Evolutionary conservation across 1,284 basidiomycete species (phyloP), one percentile per base, ranked within the genome.

Genomic region (Pyrrhoderma noxium): DNA sequence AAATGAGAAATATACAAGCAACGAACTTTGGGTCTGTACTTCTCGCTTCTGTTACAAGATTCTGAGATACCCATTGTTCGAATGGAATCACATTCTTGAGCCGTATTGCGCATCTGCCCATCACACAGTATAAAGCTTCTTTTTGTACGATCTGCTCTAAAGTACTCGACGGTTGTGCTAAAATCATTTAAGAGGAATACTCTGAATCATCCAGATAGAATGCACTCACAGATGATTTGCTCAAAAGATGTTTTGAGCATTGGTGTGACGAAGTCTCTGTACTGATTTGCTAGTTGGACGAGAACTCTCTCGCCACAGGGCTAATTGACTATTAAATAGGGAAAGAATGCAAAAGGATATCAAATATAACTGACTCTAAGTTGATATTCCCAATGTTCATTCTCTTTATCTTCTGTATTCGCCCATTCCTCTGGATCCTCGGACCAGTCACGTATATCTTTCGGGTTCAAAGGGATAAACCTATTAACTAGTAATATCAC

Each of bases 381-480:
- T 60, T 92, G 88, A 60, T 79, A 94, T 54, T 90, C 83, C 92
- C 92, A 95, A 54, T 84, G 78, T 25, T 91, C 89, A 54, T 84
- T 86, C 58, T 91, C 92, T 57, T 84, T 86, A 55, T 89, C 86
- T 66, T 93, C 89, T 1, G 78, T 64, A 54, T 90, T 85, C 3
- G 92, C 77, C 89, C 91, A 95, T 61, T 93, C 89, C 67, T 95
- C 92, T 0, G 91, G 89, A 65, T 93, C 89, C 22, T 76, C 74
- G 68, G 85, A 76, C 82, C 92, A 89, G 2, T 71, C 75, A 57
- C 90, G 80, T 3, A 94, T 73, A 64, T 94, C 91, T 3, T 74
- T 68, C 1, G 85, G 75, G 50, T 85, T 88, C 31, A 94, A 71
- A 2, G 89, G 89, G 62, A 95, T 83, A 60, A 93, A 87, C 21